phyloP scores from a whole-genome alignment of 164 flowering plant species.

The Dillenia turbinata region DNA sequence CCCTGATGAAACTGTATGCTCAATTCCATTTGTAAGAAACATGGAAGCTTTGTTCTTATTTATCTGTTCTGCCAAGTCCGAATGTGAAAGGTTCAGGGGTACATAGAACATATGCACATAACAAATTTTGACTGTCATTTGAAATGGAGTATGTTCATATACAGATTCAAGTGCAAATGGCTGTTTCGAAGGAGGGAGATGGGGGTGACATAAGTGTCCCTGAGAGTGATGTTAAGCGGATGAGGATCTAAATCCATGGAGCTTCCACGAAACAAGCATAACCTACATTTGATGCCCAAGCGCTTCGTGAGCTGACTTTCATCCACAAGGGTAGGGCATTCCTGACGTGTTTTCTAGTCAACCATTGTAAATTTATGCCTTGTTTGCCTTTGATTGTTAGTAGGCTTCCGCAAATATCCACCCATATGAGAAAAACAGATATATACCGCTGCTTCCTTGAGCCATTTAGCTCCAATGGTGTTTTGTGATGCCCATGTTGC shows the following conservation, averaged over 20 bases:
- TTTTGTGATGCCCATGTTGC: too few species aligned
- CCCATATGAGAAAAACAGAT: too few species aligned
- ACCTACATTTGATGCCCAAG: not conserved
- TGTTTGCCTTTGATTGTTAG: too few species aligned
- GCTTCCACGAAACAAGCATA: not conserved
- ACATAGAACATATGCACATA: too few species aligned
- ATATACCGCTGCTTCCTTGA: too few species aligned
- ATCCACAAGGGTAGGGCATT: too few species aligned
- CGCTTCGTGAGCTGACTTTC: not conserved
- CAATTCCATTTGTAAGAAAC: not conserved
- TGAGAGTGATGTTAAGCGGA: slow-evolving; percentile 59
- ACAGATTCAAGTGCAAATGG: slow-evolving; percentile 36
- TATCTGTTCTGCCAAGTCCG: not conserved
- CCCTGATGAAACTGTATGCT: slow-evolving; percentile 82
- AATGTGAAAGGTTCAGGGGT: not conserved
- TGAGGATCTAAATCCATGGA: slow-evolving; percentile 23
- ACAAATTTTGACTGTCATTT: not conserved
- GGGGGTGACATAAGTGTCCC: slow-evolving; percentile 69
- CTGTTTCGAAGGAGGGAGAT: slow-evolving; percentile 23
- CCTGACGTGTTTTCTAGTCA: too few species aligned
- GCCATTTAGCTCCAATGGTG: too few species aligned
- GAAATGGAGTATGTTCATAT: not conserved
- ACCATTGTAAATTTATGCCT: too few species aligned
- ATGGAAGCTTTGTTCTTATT: not conserved
- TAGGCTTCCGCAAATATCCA: too few species aligned